Base-by-base conservation (phyloP, 2,329 filamentous ascomycete species). In the Aspergillus ibericus region DNA sequence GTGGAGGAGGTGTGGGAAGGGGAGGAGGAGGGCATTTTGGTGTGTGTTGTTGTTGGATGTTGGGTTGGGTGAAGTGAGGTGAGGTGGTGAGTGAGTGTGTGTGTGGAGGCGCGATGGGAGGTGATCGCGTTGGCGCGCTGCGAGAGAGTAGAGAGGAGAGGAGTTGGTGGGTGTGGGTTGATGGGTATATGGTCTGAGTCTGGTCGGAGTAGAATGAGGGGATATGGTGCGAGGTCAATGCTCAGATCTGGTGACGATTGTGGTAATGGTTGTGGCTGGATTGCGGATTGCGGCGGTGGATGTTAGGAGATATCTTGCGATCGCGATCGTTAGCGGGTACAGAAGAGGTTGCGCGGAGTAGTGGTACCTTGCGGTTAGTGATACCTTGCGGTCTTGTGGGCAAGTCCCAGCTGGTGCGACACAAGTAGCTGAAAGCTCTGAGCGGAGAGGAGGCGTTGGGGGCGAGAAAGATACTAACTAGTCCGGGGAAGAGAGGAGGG, bases 21-120 rank as follows among this genome's bases (percentile, higher is more conserved):
- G 18, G 56, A 48, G 36, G 51, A 53, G 27, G 62, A 58, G 12
- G 61, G 60, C 61, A 59, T 63, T 51, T 36, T 56, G 8, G 29
- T 9, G 6, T 49, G 42, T n/a, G 6, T 46, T 35, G 42, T 25
- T 3, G 22, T 25, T 3, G 36, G 35, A 38, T 10, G 6, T 20
- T 16, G 38, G 4, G 7, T 42, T 12, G 18, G 16, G 27, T 36
- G 22, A 5, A 20, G 35, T 48, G 34, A 35, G 16, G 1, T 6
- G 25, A 35, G 5, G 10, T 20, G 38, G 16, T 15, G 36, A 32
- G 29, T 35, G 35, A 16, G 22, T 25, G 29, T n/a, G n/a, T n/a
- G 9, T 3, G 8, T 10, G 29, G 29, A 10, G 29, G 29, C 29
- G 29, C 29, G 29, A 32, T 32, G 7, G 7, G 29, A 32, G 29